phyloP scores from a whole-genome alignment of 2,329 filamentous ascomycete genomes.

The Calycina herbarum region DNA sequence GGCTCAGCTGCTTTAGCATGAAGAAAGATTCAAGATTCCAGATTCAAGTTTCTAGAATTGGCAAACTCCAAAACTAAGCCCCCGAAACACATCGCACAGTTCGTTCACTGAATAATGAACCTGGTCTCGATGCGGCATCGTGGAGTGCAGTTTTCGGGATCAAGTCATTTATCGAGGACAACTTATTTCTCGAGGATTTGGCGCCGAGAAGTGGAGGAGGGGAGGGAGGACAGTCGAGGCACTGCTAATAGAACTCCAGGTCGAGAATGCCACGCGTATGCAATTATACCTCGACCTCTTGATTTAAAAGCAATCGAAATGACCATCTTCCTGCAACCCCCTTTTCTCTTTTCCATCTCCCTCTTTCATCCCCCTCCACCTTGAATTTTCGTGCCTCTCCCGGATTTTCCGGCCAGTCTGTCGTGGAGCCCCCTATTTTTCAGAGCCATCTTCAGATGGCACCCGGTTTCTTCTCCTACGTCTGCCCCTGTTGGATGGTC shows the following conservation, averaged over 20 bases:
- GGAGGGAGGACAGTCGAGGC: too few species aligned
- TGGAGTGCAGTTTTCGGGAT: neutral
- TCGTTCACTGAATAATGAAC: too few species aligned
- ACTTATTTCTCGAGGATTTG: too few species aligned
- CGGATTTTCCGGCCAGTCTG: neutral
- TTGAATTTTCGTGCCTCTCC: neutral
- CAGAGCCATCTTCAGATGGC: slow-evolving; percentile 7
- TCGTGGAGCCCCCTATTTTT: neutral
- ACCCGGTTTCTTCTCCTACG: neutral
- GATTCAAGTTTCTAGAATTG: neutral
- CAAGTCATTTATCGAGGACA: too few species aligned
- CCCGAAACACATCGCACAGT: too few species aligned
- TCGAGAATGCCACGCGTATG: slow-evolving; percentile 6
- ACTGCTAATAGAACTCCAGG: neutral
- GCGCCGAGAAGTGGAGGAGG: too few species aligned
- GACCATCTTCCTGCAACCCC: slow-evolving; percentile 1
- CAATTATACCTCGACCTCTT: neutral
- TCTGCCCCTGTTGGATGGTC: neutral
- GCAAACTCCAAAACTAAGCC: too few species aligned
- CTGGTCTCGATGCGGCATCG: neutral
- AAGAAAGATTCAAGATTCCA: neutral
- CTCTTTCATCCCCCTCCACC: neutral
- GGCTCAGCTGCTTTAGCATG: slow-evolving; percentile 25
- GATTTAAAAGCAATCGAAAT: slow-evolving; percentile 1
- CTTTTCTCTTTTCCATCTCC: neutral